These are phyloP conservation scores for Solanum pimpinellifolium DNA, from an alignment of 257 asterid genomes.

Conservation along the genomic window DNA sequence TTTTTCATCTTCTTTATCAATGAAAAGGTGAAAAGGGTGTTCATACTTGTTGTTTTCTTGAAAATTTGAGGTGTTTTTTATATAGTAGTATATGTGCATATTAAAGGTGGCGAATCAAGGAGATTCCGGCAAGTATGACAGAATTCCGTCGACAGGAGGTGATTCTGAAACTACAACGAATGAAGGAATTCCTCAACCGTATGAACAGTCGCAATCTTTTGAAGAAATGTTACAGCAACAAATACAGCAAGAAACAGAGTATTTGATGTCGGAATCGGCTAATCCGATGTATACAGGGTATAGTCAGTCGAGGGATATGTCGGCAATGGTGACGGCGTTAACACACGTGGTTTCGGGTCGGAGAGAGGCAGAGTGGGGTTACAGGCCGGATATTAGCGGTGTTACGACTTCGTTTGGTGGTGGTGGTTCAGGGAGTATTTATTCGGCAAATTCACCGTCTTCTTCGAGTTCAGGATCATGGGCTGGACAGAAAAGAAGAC, in stretches of 20 bases:
- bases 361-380: constrained; percentile 16
- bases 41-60: background rate
- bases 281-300: constrained; percentile 25
- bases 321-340: constrained; percentile 62
- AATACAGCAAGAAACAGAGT: constrained; percentile 5
- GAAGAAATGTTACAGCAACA: constrained; percentile 18
- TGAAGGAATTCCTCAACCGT: background rate
- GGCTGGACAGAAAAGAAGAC: constrained; percentile 68
- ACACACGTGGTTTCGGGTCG: constrained; percentile 53
- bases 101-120: constrained; percentile 64
- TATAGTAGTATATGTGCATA: constrained; percentile 21
- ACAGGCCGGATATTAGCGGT: constrained; percentile 8
- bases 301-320: constrained; percentile 34
- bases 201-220: background rate
- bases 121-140: constrained; percentile 32
- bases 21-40: background rate
- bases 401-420: constrained; percentile 12
- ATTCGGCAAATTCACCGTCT: constrained; percentile 30
- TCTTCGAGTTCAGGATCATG: constrained; percentile 67
- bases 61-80: background rate
- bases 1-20: background rate
- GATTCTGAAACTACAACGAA: background rate
- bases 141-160: constrained; percentile 11
- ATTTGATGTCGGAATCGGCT: constrained; percentile 25
- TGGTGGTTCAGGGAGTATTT: constrained; percentile 18